Percentiles rank a stretch among this genome's conserved stretches.
Conservation (phyloP, 306 rosid species). For the Castanopsis chinensis region DNA sequence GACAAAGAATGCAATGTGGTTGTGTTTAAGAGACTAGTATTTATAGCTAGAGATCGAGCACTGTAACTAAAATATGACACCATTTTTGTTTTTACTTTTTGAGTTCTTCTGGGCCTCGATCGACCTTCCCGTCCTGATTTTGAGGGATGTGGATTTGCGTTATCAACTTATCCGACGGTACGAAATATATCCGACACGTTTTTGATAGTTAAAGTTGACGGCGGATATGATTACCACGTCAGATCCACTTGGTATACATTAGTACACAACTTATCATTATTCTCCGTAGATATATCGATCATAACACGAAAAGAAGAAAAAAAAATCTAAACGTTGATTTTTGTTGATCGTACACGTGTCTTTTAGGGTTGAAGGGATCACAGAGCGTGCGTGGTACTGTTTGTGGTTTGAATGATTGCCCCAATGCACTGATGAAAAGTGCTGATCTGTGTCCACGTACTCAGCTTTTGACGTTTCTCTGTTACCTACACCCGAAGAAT, state of each 20-base stretch:
- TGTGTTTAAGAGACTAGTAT: conserved; percentile 30
- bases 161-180: conserved; percentile 3
- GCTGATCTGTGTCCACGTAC: conserved; percentile 37
- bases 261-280: not conserved
- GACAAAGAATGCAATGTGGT: conserved; percentile 18
- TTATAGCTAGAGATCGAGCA: conserved; percentile 46
- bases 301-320: not conserved
- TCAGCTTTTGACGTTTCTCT: conserved; percentile 7
- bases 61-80: conserved; percentile 29
- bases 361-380: not conserved
- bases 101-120: not conserved
- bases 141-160: not conserved
- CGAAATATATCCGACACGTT: not conserved
- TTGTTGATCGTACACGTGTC: not conserved
- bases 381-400: not conserved
- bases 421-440: not conserved
- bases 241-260: conserved; percentile 38
- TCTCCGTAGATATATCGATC: not conserved
- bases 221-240: conserved; percentile 44
- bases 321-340: not conserved
- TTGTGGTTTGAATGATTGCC: not conserved
- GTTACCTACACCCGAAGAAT: not conserved
- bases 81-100: conserved; percentile 39
- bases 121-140: conserved; percentile 5
- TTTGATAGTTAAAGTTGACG: conserved; percentile 2